phyloP scores from a whole-genome alignment of 2,329 filamentous ascomycete genomes.

The Xylariaceae sp. region DNA sequence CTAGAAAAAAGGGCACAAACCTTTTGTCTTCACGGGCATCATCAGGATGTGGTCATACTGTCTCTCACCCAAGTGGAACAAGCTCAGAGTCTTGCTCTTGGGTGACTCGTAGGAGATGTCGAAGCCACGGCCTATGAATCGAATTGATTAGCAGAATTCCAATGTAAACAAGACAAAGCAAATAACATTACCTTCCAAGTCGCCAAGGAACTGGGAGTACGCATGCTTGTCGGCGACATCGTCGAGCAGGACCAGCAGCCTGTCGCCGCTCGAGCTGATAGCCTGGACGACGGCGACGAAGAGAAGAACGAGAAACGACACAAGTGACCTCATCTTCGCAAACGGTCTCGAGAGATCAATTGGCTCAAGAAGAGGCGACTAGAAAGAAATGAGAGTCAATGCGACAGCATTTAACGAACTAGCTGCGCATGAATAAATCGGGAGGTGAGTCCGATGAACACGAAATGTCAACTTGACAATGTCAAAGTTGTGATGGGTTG shows the following conservation, averaged over 20 bases:
- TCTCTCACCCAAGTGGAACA: constrained; percentile 83
- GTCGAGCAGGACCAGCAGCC: constrained; percentile 82
- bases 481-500: neutral
- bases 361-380: constrained; percentile 10
- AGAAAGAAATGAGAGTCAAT: constrained; percentile 11
- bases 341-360: constrained; percentile 15
- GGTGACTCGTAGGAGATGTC: constrained; percentile 75
- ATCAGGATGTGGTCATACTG: constrained; percentile 88
- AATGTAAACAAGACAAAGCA: neutral
- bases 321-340: constrained; percentile 65
- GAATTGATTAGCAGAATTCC: constrained; percentile 9
- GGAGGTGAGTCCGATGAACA: neutral
- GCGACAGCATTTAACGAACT: constrained; percentile 17
- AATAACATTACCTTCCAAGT: constrained; percentile 57
- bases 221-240: constrained; percentile 72
- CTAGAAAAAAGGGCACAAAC: constrained; percentile 40
- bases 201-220: constrained; percentile 76
- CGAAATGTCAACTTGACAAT: neutral
- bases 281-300: constrained; percentile 65
- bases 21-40: constrained; percentile 86
- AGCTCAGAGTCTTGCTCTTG: constrained; percentile 67
- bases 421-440: constrained; percentile 25
- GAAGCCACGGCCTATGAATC: constrained; percentile 68
- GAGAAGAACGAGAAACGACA: constrained; percentile 64
- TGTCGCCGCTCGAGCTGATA: constrained; percentile 70